Evolutionary conservation across 768 basidiomycete species (phyloP), one percentile per base, ranked within the genome.

Genomic region (Pisolithus marmoratus): DNA sequence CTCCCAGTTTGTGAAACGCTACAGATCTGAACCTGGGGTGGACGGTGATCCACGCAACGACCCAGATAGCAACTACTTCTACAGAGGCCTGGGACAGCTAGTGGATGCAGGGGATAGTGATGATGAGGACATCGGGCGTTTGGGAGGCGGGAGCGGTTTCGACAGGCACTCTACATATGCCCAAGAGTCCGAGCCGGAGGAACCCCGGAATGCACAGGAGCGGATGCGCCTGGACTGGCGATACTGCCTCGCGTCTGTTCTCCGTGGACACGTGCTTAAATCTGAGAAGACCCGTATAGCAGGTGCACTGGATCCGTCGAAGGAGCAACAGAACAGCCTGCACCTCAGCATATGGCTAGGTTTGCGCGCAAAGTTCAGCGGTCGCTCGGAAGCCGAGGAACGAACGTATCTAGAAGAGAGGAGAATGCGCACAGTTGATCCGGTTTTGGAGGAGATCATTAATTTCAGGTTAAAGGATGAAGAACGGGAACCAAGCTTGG

Each of bases 271-370:
- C 61, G 93, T 99, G 11, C 81, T 99, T 57, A 91, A 87, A 65
- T 88, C 91, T 1, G 96, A 98, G 72, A 96, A 93, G 71, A 89
- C 88, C 23, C 83, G 96, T 51, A 94, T 97, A 54, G 87, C 88
- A 26, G 84, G 83, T 44, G 88, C 83, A 15, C 72, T 92, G 46
- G 82, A 86, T 56, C 79, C 83, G 20, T 78, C 81, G 19, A 76
- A 76, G 8, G 84, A 89, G 52, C 83, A 85, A 70, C 80, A 85
- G 69, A 78, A 83, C 63, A 80, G 79, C 66, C 70, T 79, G 55
- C 79, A 83, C 63, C 70, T 81, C 42, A 83, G 85, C 58, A 79
- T 91, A 52, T 99, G 95, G 94, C 74, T 94, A 51, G 91, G 90
- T 50, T 81, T 97, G 34, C 82, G 94, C 45, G 95, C 96, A 50